A percentile compares a stretch with the other conserved stretches of the same genome.
Conservation (phyloP, 108 stramenopile genomes). For the Tribonema minus region DNA sequence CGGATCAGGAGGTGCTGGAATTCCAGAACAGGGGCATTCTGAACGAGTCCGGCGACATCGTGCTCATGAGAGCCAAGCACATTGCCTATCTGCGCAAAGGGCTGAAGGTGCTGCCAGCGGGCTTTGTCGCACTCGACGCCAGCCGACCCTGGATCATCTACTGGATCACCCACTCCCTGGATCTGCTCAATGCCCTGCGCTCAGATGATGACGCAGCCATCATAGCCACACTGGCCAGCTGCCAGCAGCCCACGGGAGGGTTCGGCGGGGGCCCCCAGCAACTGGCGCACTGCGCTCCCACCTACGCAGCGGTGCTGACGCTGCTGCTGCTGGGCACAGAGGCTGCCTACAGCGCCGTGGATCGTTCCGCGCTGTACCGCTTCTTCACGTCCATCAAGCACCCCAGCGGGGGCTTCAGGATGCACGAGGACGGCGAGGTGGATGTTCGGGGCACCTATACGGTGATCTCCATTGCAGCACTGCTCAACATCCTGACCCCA, state of each 20-base stretch:
- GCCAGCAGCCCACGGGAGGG: slow-evolving; percentile 67
- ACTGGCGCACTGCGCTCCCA: slow-evolving; percentile 86
- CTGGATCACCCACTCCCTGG: slow-evolving; percentile 86
- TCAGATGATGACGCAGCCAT: slow-evolving; percentile 40
- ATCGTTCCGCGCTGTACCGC: slow-evolving; percentile 50
- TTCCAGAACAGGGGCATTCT: slow-evolving; percentile 6
- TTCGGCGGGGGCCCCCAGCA: slow-evolving; percentile 84
- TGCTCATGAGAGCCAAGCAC: slow-evolving; percentile 11
- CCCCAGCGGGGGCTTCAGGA: slow-evolving; percentile 69
- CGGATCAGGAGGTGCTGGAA: slow-evolving; percentile 2
- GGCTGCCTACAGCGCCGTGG: slow-evolving; percentile 44
- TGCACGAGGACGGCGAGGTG: slow-evolving; percentile 93
- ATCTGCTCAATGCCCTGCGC: slow-evolving; percentile 69
- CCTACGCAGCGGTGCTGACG: slow-evolving; percentile 73
- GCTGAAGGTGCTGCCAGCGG: slow-evolving; percentile 41
- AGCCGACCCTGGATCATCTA: slow-evolving; percentile 93
- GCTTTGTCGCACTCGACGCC: slow-evolving; percentile 82
- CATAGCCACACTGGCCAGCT: slow-evolving; percentile 61
- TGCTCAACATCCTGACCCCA: slow-evolving; percentile 65
- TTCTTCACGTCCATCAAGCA: slow-evolving; percentile 57
- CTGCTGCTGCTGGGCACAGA: slow-evolving; percentile 42
- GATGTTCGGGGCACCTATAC: slow-evolving; percentile 93
- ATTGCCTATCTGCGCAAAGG: slow-evolving; percentile 50
- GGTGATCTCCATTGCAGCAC: slow-evolving; percentile 65
- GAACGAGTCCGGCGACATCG: not conserved